These are phyloP conservation scores for Sanghuangporus sanghuang DNA, from an alignment of 1,284 basidiomycete genomes.

Conservation along the genomic window DNA sequence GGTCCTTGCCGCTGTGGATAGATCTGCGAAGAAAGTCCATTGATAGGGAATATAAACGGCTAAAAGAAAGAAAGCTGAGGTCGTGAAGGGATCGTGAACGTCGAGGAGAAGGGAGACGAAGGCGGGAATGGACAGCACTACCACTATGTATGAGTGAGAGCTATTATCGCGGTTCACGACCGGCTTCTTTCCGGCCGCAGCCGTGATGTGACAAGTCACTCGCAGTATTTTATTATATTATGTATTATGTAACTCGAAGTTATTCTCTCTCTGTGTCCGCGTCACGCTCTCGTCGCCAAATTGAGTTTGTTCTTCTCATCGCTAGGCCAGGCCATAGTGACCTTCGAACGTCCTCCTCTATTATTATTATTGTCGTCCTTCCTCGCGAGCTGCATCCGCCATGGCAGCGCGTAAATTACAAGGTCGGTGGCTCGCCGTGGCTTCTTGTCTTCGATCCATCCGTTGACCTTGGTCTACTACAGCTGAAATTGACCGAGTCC, in stretches of 20 bases:
- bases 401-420: constrained; percentile 84
- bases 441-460: neutral
- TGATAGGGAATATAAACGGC: constrained; percentile 21
- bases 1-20: constrained; percentile 54
- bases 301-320: constrained; percentile 4
- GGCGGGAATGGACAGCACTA: constrained; percentile 16
- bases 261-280: neutral
- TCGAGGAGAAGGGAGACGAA: constrained; percentile 18
- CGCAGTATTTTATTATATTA: neutral
- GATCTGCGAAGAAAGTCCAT: constrained; percentile 90
- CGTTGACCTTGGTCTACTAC: constrained; percentile 15
- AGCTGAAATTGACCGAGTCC: constrained; percentile 96
- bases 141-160: neutral
- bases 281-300: neutral
- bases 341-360: neutral
- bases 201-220: neutral
- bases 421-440: constrained; percentile 40
- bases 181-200: neutral
- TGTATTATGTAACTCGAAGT: neutral
- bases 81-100: constrained; percentile 18
- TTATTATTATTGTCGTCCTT: constrained; percentile 7
- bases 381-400: constrained; percentile 23
- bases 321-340: neutral
- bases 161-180: constrained; percentile 4
- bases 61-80: constrained; percentile 19